A percentile compares a stretch with the other conserved stretches of the same genome.
These are phyloP conservation scores for Trifolium repens DNA, from an alignment of 306 rosid genomes.

Conservation along the genomic window DNA sequence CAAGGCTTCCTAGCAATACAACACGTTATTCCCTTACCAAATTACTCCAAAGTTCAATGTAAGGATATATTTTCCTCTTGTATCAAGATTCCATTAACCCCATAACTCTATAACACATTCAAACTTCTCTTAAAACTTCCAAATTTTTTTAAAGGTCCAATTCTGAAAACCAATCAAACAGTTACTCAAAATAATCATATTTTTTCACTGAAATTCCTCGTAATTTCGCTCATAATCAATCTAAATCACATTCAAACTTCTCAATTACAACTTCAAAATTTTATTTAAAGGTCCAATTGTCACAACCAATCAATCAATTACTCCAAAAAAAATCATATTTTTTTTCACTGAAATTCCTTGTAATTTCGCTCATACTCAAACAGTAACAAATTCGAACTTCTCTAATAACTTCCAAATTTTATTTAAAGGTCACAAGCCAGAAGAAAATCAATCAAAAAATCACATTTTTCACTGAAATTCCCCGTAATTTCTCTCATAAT, in stretches of 20 bases:
- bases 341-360: slow-evolving; percentile 2
- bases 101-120: not conserved
- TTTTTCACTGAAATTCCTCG: slow-evolving; percentile 3
- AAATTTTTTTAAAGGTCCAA: slow-evolving; percentile 7
- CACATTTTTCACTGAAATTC: not conserved
- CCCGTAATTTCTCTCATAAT: not conserved
- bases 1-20: too few relatives aligned
- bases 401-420: slow-evolving; percentile 26
- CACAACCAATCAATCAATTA: not conserved
- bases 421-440: not conserved
- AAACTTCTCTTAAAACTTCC: slow-evolving; percentile 33
- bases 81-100: slow-evolving; percentile 5
- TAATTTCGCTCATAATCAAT: not conserved
- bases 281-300: slow-evolving; percentile 13
- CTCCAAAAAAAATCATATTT: not conserved
- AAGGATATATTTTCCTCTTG: slow-evolving; percentile 3
- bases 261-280: slow-evolving; percentile 23
- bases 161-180: not conserved
- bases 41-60: slow-evolving; percentile 8
- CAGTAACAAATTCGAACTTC: slow-evolving; percentile 19
- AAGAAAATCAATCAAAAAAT: not conserved
- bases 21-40: too few relatives aligned
- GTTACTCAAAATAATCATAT: not conserved
- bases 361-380: not conserved
- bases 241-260: slow-evolving; percentile 19